Evolutionary conservation across 306 rosid species (phyloP).

Genomic region (Acmispon strigosus): DNA sequence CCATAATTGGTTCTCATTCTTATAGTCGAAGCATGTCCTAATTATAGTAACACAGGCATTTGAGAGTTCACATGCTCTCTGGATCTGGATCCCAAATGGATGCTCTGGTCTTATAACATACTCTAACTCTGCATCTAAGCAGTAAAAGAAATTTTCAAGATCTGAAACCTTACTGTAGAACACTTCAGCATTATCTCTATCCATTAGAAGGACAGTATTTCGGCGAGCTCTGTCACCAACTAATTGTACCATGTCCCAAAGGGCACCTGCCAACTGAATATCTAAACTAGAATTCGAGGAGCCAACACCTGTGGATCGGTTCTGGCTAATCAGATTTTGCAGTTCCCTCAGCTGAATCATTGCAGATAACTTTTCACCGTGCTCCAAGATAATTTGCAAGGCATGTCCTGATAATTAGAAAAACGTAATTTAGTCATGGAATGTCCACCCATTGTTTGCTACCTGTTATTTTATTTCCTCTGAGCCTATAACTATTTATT

Average conservation of each 20-base stretch:
- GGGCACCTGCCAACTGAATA: constrained; percentile 73
- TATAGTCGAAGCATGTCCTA: constrained; percentile 61
- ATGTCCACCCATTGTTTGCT: not conserved
- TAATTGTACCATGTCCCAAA: constrained; percentile 92
- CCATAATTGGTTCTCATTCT: constrained; percentile 76
- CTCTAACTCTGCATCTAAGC: constrained; percentile 76
- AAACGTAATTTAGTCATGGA: constrained; percentile 18
- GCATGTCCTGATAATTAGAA: constrained; percentile 55
- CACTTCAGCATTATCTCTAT: constrained; percentile 95
- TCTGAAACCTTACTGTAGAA: constrained; percentile 95
- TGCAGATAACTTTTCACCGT: constrained; percentile 92
- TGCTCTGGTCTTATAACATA: constrained; percentile 65
- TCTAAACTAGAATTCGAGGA: constrained; percentile 44
- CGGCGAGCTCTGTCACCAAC: constrained; percentile 92
- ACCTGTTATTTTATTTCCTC: not conserved
- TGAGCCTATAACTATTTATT: not conserved
- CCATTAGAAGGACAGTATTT: constrained; percentile 91
- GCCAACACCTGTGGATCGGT: constrained; percentile 48
- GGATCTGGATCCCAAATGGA: constrained; percentile 55
- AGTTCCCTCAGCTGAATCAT: constrained; percentile 89
- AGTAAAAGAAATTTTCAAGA: constrained; percentile 75
- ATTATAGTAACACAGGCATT: constrained; percentile 71
- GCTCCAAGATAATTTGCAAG: constrained; percentile 82
- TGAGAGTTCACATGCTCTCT: constrained; percentile 90
- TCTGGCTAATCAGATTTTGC: constrained; percentile 71